A percentile compares a stretch with the other conserved stretches of the same genome.
Evolutionary conservation across 2,329 filamentous ascomycete genomes (phyloP).

Genomic region (Cytospora mali): DNA sequence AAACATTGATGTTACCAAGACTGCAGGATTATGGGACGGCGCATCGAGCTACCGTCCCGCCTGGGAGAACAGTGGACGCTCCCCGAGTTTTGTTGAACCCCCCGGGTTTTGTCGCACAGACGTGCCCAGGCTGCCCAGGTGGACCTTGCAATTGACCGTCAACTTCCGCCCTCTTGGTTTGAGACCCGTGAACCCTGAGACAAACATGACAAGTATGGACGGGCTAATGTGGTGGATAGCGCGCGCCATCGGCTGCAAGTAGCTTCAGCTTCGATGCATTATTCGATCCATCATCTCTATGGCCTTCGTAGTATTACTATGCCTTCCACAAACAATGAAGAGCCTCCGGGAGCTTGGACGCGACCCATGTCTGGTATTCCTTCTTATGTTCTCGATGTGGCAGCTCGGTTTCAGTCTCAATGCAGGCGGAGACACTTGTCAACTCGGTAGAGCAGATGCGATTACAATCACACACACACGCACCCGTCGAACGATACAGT

Average conservation of each 20-base stretch:
- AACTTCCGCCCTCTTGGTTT: background rate
- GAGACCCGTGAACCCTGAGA: background rate
- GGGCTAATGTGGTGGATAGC: background rate
- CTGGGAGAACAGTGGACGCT: slow-evolving; percentile 2
- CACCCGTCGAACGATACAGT: background rate
- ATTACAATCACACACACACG: background rate
- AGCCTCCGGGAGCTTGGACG: too few relatives aligned
- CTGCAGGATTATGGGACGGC: slow-evolving; percentile 8
- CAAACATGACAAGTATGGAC: background rate
- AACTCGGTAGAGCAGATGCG: background rate
- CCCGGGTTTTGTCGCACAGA: slow-evolving; percentile 19
- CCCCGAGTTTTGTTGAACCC: slow-evolving; percentile 3
- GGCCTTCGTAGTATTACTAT: too few relatives aligned
- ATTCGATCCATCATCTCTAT: too few relatives aligned
- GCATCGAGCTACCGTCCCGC: slow-evolving; percentile 17
- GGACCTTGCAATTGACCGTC: slow-evolving; percentile 1
- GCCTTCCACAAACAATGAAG: too few relatives aligned
- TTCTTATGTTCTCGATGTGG: background rate
- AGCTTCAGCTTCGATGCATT: background rate
- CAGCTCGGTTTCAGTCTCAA: background rate
- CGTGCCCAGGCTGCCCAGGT: slow-evolving; percentile 19
- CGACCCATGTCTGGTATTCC: too few relatives aligned
- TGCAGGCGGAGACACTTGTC: background rate
- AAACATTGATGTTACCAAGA: slow-evolving; percentile 12
- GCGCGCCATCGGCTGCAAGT: background rate